Evolutionary conservation across 345 rosid genomes (phyloP).

Genomic region (Pseudoturritis turrita): DNA sequence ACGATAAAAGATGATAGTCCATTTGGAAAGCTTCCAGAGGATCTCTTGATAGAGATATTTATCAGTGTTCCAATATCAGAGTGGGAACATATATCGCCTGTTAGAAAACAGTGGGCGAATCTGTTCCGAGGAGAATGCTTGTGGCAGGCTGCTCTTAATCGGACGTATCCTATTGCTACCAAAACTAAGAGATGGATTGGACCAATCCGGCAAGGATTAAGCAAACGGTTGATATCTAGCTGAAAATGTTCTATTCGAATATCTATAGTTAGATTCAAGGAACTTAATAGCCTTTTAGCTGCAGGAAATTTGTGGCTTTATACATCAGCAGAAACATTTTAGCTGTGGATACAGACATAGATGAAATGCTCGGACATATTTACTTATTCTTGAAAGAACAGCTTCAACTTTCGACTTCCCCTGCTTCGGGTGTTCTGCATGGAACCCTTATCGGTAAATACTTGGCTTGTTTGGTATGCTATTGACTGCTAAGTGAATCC

Average conservation of each 20-base stretch:
- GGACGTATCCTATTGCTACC: constrained; percentile 49
- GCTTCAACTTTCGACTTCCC: constrained; percentile 56
- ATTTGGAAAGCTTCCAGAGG: constrained; percentile 68
- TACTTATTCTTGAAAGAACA: constrained; percentile 85
- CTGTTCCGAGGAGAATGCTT: constrained; percentile 68
- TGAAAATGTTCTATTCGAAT: neutral
- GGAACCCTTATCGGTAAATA: constrained; percentile 80
- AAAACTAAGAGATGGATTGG: constrained; percentile 73
- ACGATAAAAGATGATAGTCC: constrained; percentile 32
- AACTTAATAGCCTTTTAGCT: constrained; percentile 21
- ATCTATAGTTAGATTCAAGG: neutral
- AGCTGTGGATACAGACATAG: constrained; percentile 49
- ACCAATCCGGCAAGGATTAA: constrained; percentile 68
- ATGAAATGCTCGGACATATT: constrained; percentile 80
- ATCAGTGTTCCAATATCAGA: constrained; percentile 57
- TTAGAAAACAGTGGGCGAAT: constrained; percentile 70
- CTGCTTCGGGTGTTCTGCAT: constrained; percentile 65
- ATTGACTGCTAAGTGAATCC: neutral
- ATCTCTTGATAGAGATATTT: constrained; percentile 74
- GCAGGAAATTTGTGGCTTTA: constrained; percentile 78
- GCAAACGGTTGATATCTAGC: constrained; percentile 48
- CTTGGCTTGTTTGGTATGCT: neutral
- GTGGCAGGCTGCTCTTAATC: constrained; percentile 77
- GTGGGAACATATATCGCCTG: constrained; percentile 62
- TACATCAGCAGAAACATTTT: constrained; percentile 57